Conservation (phyloP, 1,284 basidiomycete genomes). For the Ustilago xerochloae region DNA sequence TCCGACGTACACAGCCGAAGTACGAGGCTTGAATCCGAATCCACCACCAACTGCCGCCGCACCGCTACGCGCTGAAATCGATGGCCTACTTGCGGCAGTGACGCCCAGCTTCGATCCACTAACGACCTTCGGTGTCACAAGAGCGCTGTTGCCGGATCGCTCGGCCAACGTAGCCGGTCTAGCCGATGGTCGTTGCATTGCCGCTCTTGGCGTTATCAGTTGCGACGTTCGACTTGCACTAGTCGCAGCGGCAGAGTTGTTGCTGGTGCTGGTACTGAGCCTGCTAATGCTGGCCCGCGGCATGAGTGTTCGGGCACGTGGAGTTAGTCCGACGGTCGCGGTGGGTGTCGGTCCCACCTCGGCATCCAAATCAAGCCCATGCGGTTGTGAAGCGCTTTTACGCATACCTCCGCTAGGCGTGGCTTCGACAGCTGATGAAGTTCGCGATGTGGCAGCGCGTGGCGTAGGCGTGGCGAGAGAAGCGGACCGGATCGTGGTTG, state of each 20-base stretch:
- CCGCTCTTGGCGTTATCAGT: background rate
- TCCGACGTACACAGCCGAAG: constrained; percentile 25
- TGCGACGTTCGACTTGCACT: background rate
- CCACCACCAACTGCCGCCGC: constrained; percentile 6
- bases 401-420: constrained; percentile 18
- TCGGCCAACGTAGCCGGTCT: constrained; percentile 1
- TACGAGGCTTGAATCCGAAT: constrained; percentile 37
- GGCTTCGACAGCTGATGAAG: constrained; percentile 4
- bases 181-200: background rate
- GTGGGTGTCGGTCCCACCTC: constrained; percentile 8
- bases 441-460: constrained; percentile 8
- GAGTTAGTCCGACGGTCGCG: constrained; percentile 6
- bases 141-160: background rate
- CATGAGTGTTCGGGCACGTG: no score
- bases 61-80: background rate
- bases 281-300: constrained; percentile 31
- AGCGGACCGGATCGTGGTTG: constrained; percentile 15
- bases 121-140: constrained; percentile 1
- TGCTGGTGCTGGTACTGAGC: constrained; percentile 11
- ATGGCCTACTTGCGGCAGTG: background rate
- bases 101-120: background rate
- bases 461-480: constrained; percentile 25
- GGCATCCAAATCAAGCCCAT: constrained; percentile 9
- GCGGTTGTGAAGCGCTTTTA: constrained; percentile 41
- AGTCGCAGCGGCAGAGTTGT: no score